phyloP scores from a whole-genome alignment of 257 asterid genomes.

The Solanum ahanhuiri region DNA sequence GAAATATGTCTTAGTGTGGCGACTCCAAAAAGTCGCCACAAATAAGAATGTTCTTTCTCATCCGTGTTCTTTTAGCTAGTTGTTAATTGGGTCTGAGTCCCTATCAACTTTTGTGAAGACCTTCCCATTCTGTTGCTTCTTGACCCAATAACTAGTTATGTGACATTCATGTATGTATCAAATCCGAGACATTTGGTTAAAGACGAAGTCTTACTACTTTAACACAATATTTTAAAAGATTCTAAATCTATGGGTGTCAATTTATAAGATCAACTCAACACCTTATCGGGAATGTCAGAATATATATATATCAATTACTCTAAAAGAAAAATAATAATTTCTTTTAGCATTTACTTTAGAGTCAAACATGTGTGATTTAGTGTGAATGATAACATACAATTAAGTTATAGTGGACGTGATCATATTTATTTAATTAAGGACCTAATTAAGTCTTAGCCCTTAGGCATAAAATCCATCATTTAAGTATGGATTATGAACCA shows the following conservation, averaged over 20 bases:
- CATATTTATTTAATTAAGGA: not conserved
- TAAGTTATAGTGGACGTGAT: not conserved
- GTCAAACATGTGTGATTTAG: not conserved
- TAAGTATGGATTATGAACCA: not conserved
- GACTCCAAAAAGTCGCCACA: not conserved
- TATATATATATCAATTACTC: not conserved
- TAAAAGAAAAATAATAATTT: too few relatives aligned
- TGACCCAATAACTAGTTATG: too few relatives aligned
- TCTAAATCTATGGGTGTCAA: not conserved
- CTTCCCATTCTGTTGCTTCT: rapidly evolving
- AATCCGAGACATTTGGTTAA: too few relatives aligned
- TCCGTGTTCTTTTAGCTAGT: too few relatives aligned
- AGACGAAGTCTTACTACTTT: too few relatives aligned
- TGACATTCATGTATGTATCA: rapidly evolving
- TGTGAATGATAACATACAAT: not conserved
- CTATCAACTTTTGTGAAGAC: too few relatives aligned
- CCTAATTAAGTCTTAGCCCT: not conserved
- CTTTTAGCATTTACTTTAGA: not conserved
- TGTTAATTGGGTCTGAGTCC: too few relatives aligned
- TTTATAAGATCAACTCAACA: not conserved
- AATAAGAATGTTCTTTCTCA: too few relatives aligned
- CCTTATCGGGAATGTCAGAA: not conserved
- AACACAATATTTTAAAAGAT: not conserved
- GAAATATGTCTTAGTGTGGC: not conserved
- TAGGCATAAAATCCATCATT: not conserved